Conservation (phyloP, 2,329 filamentous ascomycete genomes). For the Aspergillus sp. region DNA sequence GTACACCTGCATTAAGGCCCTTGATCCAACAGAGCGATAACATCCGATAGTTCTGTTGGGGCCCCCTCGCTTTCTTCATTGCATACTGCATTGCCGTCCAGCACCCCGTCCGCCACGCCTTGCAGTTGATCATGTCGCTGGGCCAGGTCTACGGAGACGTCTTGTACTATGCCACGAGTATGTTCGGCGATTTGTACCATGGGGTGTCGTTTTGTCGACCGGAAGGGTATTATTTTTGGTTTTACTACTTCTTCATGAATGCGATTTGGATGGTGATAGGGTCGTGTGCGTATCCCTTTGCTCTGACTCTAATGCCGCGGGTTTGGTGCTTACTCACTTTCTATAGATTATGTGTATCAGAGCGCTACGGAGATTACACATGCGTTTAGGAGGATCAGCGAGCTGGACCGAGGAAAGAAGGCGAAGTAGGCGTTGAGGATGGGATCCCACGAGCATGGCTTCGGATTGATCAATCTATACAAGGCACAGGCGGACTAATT, state of each 20-base stretch:
- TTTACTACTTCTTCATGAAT: slow-evolving; percentile 57
- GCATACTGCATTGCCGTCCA: slow-evolving; percentile 48
- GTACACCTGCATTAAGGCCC: slow-evolving; percentile 29
- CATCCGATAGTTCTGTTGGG: slow-evolving; percentile 46
- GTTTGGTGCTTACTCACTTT: not conserved
- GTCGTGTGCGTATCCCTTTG: slow-evolving; percentile 22
- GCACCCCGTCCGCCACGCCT: slow-evolving; percentile 49
- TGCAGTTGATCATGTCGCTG: slow-evolving; percentile 53
- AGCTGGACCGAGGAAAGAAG: not conserved
- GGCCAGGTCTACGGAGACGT: slow-evolving; percentile 57
- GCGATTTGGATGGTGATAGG: slow-evolving; percentile 56
- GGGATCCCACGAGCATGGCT: too few species aligned
- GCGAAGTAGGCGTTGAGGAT: not conserved
- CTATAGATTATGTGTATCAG: not conserved
- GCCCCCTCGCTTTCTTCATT: slow-evolving; percentile 52
- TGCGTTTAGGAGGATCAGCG: not conserved
- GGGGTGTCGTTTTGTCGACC: slow-evolving; percentile 51
- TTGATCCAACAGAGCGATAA: not conserved
- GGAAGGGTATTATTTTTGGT: slow-evolving; percentile 56
- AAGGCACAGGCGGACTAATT: too few species aligned
- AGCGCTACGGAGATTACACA: not conserved
- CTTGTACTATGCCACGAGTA: slow-evolving; percentile 55
- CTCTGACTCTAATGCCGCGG: too few species aligned
- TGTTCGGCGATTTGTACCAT: slow-evolving; percentile 50
- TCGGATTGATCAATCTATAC: too few species aligned